Conservation (phyloP, 345 rosid genomes). For the Eucalyptus regnans region DNA sequence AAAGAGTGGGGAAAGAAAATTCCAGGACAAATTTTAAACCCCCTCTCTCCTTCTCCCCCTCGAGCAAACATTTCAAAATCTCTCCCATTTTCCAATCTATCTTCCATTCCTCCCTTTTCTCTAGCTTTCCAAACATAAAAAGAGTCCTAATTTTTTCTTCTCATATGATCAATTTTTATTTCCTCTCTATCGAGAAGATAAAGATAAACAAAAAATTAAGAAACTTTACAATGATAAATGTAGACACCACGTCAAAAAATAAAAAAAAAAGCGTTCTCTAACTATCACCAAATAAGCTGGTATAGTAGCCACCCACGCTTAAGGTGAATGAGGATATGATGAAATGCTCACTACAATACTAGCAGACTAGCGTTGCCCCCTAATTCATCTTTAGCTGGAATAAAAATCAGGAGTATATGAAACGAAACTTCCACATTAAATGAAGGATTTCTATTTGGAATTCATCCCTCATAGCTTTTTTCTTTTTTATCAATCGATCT, state of each 20-base stretch:
- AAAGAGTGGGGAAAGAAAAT: neutral
- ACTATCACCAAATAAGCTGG: accelerated
- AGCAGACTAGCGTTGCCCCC: too few species aligned
- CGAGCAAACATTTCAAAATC: neutral
- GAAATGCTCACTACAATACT: too few species aligned
- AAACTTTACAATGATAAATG: accelerated
- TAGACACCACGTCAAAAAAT: accelerated
- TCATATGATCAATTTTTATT: too few species aligned
- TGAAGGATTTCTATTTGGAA: neutral
- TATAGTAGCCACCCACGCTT: accelerated
- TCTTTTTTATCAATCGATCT: neutral
- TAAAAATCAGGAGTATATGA: neutral
- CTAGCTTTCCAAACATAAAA: neutral
- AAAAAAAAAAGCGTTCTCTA: accelerated
- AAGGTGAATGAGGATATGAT: accelerated
- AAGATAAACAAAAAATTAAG: accelerated
- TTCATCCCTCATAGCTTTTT: neutral
- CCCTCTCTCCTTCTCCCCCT: neutral
- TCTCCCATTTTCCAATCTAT: neutral
- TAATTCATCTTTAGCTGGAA: neutral
- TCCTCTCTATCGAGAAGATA: too few species aligned
- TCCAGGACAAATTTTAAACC: neutral
- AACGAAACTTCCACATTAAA: neutral
- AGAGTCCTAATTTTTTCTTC: neutral
- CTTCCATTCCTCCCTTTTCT: neutral